Evolutionary conservation across 495 filamentous ascomycete species (phyloP).

Genomic region (Ramalina intermedia): DNA sequence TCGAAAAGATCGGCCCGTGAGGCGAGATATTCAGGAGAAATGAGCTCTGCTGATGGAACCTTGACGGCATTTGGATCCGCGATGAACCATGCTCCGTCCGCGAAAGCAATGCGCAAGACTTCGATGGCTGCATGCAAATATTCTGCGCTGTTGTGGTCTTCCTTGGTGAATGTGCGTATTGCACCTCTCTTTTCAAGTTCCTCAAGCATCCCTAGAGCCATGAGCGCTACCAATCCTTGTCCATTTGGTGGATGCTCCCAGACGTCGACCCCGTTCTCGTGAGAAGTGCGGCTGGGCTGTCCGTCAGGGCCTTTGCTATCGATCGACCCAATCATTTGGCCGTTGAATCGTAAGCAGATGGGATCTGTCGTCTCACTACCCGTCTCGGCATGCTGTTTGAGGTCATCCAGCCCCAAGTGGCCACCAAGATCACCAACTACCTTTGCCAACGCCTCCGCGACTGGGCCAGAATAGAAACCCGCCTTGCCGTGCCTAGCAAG

Average conservation of each 20-base stretch:
- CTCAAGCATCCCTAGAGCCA: conserved; percentile 83
- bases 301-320: conserved; percentile 26
- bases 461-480: conserved; percentile 78
- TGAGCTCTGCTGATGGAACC: conserved; percentile 49
- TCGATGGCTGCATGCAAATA: conserved; percentile 90
- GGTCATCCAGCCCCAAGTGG: conserved; percentile 62
- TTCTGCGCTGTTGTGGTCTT: conserved; percentile 59
- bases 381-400: conserved; percentile 54
- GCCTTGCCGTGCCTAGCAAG: conserved; percentile 70
- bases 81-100: conserved; percentile 81
- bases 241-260: conserved; percentile 99
- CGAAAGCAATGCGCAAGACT: conserved; percentile 79
- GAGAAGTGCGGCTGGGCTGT: conserved; percentile 27
- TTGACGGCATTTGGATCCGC: conserved; percentile 58
- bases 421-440: conserved; percentile 66
- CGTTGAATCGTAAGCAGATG: conserved; percentile 64
- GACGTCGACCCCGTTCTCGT: conserved; percentile 51
- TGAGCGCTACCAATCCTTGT: conserved; percentile 87
- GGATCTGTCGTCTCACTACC: conserved; percentile 70
- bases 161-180: conserved; percentile 50
- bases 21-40: conserved; percentile 48
- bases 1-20: conserved; percentile 57
- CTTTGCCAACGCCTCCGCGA: conserved; percentile 67
- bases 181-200: conserved; percentile 58
- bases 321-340: conserved; percentile 42